phyloP scores from a whole-genome alignment of 495 filamentous ascomycete species.

The Barbatosphaeria neglecta region DNA sequence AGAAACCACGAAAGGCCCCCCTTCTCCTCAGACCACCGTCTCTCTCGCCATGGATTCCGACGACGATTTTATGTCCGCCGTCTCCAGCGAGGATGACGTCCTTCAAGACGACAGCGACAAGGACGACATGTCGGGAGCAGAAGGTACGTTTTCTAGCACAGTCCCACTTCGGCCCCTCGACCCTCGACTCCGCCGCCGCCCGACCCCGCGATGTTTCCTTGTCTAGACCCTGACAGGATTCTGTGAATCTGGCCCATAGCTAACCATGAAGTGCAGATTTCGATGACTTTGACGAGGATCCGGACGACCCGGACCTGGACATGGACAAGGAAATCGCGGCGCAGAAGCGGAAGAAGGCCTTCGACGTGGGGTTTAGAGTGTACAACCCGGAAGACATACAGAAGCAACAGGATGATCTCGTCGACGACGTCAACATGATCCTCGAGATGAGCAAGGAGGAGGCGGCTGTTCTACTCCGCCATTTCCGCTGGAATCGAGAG shows the following conservation, averaged over 20 bases:
- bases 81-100: slow-evolving; percentile 66
- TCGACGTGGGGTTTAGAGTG: slow-evolving; percentile 77
- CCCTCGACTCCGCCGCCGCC: too few species aligned
- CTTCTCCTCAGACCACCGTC: slow-evolving; percentile 45
- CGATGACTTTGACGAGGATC: slow-evolving; percentile 33
- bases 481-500: slow-evolving; percentile 92
- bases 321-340: slow-evolving; percentile 65
- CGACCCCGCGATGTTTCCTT: too few species aligned
- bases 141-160: slow-evolving; percentile 44
- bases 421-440: slow-evolving; percentile 81
- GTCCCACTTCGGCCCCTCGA: neutral
- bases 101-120: slow-evolving; percentile 69
- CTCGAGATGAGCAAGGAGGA: slow-evolving; percentile 78
- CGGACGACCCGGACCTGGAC: slow-evolving; percentile 42
- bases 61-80: slow-evolving; percentile 84
- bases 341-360: slow-evolving; percentile 57
- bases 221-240: too few species aligned
- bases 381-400: slow-evolving; percentile 70
- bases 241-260: too few species aligned
- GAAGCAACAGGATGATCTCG: slow-evolving; percentile 66
- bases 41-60: slow-evolving; percentile 81
- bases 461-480: slow-evolving; percentile 75
- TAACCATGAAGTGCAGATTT: slow-evolving; percentile 52
- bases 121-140: slow-evolving; percentile 55
- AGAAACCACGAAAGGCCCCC: slow-evolving; percentile 10